These are phyloP conservation scores for Penicillium atrosanguineum DNA, from an alignment of 495 filamentous ascomycete genomes.

Conservation along the genomic window DNA sequence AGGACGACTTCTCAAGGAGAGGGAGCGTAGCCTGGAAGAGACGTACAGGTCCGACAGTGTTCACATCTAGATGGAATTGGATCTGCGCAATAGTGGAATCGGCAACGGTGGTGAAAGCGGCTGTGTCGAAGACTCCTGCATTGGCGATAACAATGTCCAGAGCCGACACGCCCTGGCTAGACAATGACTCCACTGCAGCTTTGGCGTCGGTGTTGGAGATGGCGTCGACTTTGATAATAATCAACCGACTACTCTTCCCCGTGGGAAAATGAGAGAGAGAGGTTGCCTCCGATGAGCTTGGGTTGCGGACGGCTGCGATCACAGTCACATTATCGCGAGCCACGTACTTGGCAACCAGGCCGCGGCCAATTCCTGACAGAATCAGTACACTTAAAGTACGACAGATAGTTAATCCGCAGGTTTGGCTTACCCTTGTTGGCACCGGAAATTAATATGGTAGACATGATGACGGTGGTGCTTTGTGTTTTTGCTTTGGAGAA, in stretches of 20 bases:
- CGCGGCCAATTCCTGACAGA: slow-evolving; percentile 41
- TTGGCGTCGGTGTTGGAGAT: not conserved
- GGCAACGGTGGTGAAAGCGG: not conserved
- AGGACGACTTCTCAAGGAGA: not conserved
- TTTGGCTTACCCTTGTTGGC: slow-evolving; percentile 18
- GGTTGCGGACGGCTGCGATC: not conserved
- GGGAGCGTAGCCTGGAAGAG: not conserved
- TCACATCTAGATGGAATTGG: not conserved
- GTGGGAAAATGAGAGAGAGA: not conserved
- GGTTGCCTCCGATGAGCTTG: not conserved
- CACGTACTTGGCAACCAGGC: slow-evolving; percentile 33
- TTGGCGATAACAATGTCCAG: not conserved
- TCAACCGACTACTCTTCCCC: not conserved
- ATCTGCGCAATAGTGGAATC: not conserved
- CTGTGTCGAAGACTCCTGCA: not conserved
- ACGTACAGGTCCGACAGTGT: not conserved
- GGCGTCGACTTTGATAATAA: not conserved
- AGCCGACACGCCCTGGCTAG: not conserved
- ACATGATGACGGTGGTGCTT: too few species aligned
- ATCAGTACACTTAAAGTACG: too few species aligned
- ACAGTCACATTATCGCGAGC: slow-evolving; percentile 13
- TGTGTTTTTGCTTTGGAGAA: too few species aligned
- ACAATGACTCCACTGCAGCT: not conserved
- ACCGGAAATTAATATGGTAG: slow-evolving; percentile 24
- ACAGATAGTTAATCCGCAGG: too few species aligned